Evolutionary conservation across 1,284 basidiomycete genomes (phyloP).

Genomic region (Cystobasidium pallidum): DNA sequence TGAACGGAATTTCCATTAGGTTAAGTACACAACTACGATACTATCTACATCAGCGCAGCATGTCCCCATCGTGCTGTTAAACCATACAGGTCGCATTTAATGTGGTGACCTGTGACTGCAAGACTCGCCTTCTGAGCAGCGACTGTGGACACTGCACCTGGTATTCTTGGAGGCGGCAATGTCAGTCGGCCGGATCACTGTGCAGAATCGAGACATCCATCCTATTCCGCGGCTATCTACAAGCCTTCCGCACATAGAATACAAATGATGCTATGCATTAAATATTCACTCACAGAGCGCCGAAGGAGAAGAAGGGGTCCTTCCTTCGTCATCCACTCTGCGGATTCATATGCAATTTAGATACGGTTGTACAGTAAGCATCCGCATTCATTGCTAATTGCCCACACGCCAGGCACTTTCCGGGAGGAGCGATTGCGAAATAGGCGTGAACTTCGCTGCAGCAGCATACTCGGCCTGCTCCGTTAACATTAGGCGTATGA

Average conservation of each 20-base stretch:
- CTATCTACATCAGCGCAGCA: slow-evolving; percentile 13
- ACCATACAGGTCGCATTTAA: slow-evolving; percentile 4
- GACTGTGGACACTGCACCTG: slow-evolving; percentile 5
- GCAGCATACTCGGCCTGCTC: slow-evolving; percentile 12
- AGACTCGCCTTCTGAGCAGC: slow-evolving; percentile 7
- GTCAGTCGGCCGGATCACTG: background rate
- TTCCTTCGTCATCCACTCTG: slow-evolving; percentile 14
- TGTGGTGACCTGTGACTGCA: slow-evolving; percentile 2
- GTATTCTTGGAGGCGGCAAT: slow-evolving; percentile 12
- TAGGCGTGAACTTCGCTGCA: slow-evolving; percentile 11
- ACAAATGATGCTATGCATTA: slow-evolving; percentile 8
- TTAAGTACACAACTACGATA: slow-evolving; percentile 17
- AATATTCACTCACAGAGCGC: slow-evolving; percentile 13
- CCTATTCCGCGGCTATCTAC: background rate
- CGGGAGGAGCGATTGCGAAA: slow-evolving; percentile 9
- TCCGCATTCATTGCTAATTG: slow-evolving; percentile 12
- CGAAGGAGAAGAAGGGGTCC: slow-evolving; percentile 8
- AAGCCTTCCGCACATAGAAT: slow-evolving; percentile 15
- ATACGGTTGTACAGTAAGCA: no score
- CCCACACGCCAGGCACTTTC: slow-evolving; percentile 13
- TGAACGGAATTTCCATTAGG: slow-evolving; percentile 1
- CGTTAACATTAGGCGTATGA: slow-evolving; percentile 11
- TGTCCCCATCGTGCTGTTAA: slow-evolving; percentile 12
- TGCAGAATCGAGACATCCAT: slow-evolving; percentile 10
- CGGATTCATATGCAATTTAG: slow-evolving; percentile 4